Base-by-base conservation (phyloP, 805 yeast species). In the Myxozyma neglecta region DNA sequence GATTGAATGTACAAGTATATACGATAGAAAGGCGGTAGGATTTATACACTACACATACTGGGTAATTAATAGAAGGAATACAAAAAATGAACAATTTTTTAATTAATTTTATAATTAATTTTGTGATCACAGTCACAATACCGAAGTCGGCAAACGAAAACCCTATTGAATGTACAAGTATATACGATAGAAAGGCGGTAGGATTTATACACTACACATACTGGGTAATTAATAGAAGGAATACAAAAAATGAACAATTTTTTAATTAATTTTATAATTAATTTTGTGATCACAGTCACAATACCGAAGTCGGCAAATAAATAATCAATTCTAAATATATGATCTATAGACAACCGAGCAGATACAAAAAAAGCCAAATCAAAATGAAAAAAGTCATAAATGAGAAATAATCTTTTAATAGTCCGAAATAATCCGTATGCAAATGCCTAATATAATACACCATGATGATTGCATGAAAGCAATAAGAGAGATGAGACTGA, bases 381-480 rank as follows among this genome's bases (percentile, higher is more conserved):
- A n/a, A 32, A 20, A 34, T 7, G 24, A 35, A 35, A 16, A 11
- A 16, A 34, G 44, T 20, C 44, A 37, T 50, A 8, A 36, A 50
- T 18, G 40, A 10, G 13, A 37, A 50, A 10, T n/a, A 42, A 42
- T 42, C 24, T 50, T 50, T 50, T 10, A 37, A 37, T 11, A 50
- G 14, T 18, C 53, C 52, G 34, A 18, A 37, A 37, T 50, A 50
- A 50, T 35, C 53, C 53, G 14, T 3, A 50, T 50, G 53, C 53
- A 50, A 16, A 50, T 36, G 43, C 53, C 53, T 14, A n/a, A 14
- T 50, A 50, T 50, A 32, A 50, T 50, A 37, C 14, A 35, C 43
- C 36, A 34, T 35, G 35, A 34, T 29, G 32, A 24, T 13, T 16
- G 32, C n/a, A 34, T n/a, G 14, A 46, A 11, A 20, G 16, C 50